Percentiles rank a stretch among this genome's conserved stretches.
phyloP scores from a whole-genome alignment of 2,329 filamentous ascomycete species.

The Sphaerulina musiva region DNA sequence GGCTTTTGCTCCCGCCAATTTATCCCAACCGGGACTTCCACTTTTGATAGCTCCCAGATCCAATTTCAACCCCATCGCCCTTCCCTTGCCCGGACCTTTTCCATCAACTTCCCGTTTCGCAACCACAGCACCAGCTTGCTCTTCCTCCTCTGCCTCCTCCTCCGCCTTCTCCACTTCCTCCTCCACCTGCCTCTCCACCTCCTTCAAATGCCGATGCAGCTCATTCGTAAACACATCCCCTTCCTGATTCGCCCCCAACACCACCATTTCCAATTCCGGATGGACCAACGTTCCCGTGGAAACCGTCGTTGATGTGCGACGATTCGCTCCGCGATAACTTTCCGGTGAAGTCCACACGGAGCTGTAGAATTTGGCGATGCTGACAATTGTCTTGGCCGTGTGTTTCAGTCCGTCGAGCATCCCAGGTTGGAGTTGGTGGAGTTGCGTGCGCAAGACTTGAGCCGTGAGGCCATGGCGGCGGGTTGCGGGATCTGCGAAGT shows the following conservation, averaged over 20 bases:
- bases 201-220: constrained; percentile 12
- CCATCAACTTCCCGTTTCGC: background rate
- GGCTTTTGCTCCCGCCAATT: background rate
- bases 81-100: background rate
- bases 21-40: background rate
- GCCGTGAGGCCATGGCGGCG: background rate
- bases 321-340: constrained; percentile 39
- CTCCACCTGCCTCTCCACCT: constrained; percentile 12
- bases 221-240: constrained; percentile 9
- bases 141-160: constrained; percentile 1
- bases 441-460: background rate
- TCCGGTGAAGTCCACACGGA: constrained; percentile 40
- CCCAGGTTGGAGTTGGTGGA: constrained; percentile 8
- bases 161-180: constrained; percentile 9
- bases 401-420: constrained; percentile 10
- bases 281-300: constrained; percentile 40
- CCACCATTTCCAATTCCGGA: constrained; percentile 44
- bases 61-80: background rate
- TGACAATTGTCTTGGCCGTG: constrained; percentile 32
- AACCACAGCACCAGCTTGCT: background rate
- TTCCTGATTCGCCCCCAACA: constrained; percentile 7
- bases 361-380: constrained; percentile 41
- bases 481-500: constrained; percentile 11
- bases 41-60: background rate
- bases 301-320: constrained; percentile 38